Evolutionary conservation across 768 basidiomycete genomes (phyloP), one percentile per base, ranked within the genome.

Genomic region (Pholiota conissans): DNA sequence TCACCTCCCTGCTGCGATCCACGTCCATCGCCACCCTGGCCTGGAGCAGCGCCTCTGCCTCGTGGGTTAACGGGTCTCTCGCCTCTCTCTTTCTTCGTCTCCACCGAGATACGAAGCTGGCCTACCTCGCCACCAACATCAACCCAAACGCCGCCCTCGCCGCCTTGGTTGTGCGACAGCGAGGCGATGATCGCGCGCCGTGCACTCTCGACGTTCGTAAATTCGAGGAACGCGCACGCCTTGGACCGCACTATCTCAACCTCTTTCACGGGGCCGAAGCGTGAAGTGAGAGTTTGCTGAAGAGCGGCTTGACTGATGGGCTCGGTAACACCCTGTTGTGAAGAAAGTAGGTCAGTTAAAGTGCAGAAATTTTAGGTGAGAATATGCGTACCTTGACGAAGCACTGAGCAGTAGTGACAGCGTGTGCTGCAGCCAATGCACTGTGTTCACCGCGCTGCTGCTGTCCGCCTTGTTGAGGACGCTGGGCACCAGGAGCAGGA

Each of bases 191-290:
- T 96, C 2, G 96, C 96, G 42, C 86, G 84, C 65, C 85, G 82
- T n/a, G 96, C 96, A 34, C 84, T 75, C 1, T 95, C 94, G 57
- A 95, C 71, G 1, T 75, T 74, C 22, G 67, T 70, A 77, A 95
- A 98, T 73, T 98, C 96, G 66, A 97, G 79, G 83, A 98, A 98
- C 0, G 95, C 95, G 67, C 95, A 98, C 0, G 91, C 93, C 71
- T 92, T 96, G 68, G 67, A 70, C 61, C 90, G 90, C 39, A 96
- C 88, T 61, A 97, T 87, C 72, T 98, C 95, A 39, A 95, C 73
- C 22, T 94, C 93, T 71, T 90, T 92, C 67, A 97, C 79, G 0
- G 85, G 78, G 0, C 93, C 93, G 70, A 95, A 95, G 30, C 87
- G 84, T 29, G 71, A 66, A 0, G 78, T 73, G 32, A 95, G 79